Evolutionary conservation across 2,329 filamentous ascomycete species (phyloP).

Genomic region (Aspergillus terreus): DNA sequence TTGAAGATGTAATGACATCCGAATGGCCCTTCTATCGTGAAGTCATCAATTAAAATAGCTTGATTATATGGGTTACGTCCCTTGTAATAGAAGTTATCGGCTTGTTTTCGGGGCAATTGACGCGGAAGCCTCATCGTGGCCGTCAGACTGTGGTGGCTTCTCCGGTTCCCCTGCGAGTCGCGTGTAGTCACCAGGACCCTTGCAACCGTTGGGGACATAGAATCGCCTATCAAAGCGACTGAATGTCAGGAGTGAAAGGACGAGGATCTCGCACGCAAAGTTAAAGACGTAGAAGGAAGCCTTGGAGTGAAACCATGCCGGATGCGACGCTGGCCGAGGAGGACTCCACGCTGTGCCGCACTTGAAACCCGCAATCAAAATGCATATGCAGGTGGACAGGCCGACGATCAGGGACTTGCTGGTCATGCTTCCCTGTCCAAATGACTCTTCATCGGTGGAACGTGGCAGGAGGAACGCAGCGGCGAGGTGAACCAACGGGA

Average conservation of each 20-base stretch:
- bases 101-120: no score
- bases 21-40: no score
- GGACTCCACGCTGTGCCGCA: conserved; percentile 55
- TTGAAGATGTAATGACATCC: no score
- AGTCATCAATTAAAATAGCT: no score
- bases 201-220: conserved; percentile 64
- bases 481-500: conserved; percentile 59
- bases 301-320: conserved; percentile 68
- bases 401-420: conserved; percentile 65
- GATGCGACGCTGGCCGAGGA: conserved; percentile 47
- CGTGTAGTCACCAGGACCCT: conserved; percentile 26
- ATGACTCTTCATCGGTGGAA: conserved; percentile 50
- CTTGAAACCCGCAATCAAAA: conserved; percentile 66
- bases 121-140: no score
- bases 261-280: conserved; percentile 68
- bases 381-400: conserved; percentile 53
- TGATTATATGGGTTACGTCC: no score
- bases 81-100: no score
- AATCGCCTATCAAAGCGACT: conserved; percentile 72
- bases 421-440: conserved; percentile 64
- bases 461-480: conserved; percentile 45
- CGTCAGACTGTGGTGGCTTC: no score
- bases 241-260: conserved; percentile 64
- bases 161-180: background rate
- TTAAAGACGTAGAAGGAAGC: conserved; percentile 77